Evolutionary conservation across 352 stramenopile species (phyloP), one percentile per base, ranked within the genome.

Genomic region (Pythium grandisporangium): DNA sequence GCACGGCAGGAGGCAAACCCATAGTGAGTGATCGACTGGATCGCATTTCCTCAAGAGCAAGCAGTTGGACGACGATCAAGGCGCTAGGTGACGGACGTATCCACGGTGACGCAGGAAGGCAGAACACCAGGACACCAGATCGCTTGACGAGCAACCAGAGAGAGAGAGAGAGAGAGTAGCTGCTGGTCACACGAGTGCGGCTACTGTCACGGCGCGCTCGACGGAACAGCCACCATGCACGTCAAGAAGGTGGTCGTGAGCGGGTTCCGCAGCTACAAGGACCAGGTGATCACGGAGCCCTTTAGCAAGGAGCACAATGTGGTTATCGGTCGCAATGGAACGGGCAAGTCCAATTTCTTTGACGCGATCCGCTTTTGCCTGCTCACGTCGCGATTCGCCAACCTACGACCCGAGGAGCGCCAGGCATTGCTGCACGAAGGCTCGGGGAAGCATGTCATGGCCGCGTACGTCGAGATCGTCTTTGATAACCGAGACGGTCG

Each of bases 291-390:
- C 5, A 88, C 95, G 21, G 84, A 93, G 39, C 70, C 70, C 29
- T 98, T 98, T 66, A 96, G 93, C 55, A 63, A 88, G 40, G 72
- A 96, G 55, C 83, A 95, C 45, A 99, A 99, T 61, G 91, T 95
- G 21, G 95, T 99, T 26, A 96, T 99, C 26, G 97, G 97, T 11
- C 68, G 95, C 45, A 99, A 99, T 58, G 94, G 95, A 45, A 93
- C 70, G 26, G 95, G 95, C 43, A 98, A 98, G 58, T 96, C 77
- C 45, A 99, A 99, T 69, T 96, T 99, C 46, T 99, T 99, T 63
- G 94, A 99, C 61, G 97, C 97, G 33, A 98, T 99, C 55, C 95
- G 98, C 73, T 99, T 99, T 58, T 95, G 96, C 4, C 67, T 99
- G 34, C 64, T 97, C 6, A 91, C 91, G 34, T 86, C 85, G 55